Evolutionary conservation across 768 basidiomycete genomes (phyloP), one percentile per base, ranked within the genome.

Genomic region (Leccinum uliginosum): DNA sequence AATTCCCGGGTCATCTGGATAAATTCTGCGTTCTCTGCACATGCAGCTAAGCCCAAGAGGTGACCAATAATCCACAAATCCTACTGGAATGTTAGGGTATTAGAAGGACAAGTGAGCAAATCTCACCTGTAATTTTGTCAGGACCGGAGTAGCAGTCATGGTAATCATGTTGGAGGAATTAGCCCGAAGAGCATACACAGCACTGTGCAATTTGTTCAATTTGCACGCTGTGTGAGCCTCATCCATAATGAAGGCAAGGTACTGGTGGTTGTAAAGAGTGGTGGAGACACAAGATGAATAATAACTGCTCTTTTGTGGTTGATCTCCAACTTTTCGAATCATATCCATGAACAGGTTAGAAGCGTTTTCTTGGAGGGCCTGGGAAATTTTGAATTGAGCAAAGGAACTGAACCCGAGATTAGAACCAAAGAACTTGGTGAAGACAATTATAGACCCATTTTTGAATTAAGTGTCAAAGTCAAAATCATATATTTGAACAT

Each of bases 51-150:
- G 29, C 38, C 55, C 35, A 59, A 26, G 3, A 53, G 5, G 2
- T 24, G 10, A 1, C 58, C 55, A 7, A 59, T 52, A 1, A 59
- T 29, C 58, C 58, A 59, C 9, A 59, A 17, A 27, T 59, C 50
- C 54, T 59, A 29, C 14, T 11, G 12, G 2, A 8, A 23, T 3
- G 17, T 14, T 40, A 6, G 24, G 21, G 23, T 11, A 17, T 34
- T 10, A 26, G 14, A 38, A 11, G 4, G 8, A 49, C 4, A 43
- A 43, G 40, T 9, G 40, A n/a, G 5, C 21, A 58, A n/a, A 43
- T 30, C 29, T 30, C 19, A 43, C 57, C 17, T 58, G 53, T 3
- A 58, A 12, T 49, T 58, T 60, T 1, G 56, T 60, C 29, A 50
- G 51, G 14, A 60, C 52, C 2, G 49, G 56, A 0, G 38, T 60